A percentile compares a stretch with the other conserved stretches of the same genome.
phyloP scores from a whole-genome alignment of 225 moss, liverwort and hornwort species.

The Polytrichum formosum region DNA sequence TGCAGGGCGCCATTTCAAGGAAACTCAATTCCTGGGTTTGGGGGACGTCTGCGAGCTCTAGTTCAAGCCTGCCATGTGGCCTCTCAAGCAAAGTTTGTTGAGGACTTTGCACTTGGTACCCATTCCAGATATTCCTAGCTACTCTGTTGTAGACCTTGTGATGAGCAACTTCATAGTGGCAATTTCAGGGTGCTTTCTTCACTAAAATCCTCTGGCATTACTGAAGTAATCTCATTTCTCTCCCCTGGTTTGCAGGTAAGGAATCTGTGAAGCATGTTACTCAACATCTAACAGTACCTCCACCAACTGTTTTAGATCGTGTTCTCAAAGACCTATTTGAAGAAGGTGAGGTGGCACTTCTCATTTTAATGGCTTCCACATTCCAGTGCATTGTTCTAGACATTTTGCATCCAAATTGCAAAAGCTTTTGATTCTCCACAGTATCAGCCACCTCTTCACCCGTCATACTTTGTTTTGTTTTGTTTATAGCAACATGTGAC shows the following conservation, averaged over 20 bases:
- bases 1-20: slow-evolving; percentile 41
- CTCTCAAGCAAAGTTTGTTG: slow-evolving; percentile 80
- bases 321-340: slow-evolving; percentile 92
- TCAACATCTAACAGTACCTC: slow-evolving; percentile 73
- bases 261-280: slow-evolving; percentile 70
- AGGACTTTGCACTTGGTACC: slow-evolving; percentile 87
- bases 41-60: slow-evolving; percentile 76
- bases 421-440: too few species aligned
- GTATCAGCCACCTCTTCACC: too few species aligned
- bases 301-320: slow-evolving; percentile 81
- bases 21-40: slow-evolving; percentile 56
- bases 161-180: not conserved
- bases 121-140: slow-evolving; percentile 24
- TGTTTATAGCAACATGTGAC: too few species aligned
- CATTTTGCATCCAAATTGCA: too few species aligned
- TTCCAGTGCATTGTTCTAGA: too few species aligned
- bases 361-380: too few species aligned
- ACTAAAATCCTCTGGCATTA: not conserved
- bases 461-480: too few species aligned
- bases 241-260: slow-evolving; percentile 41
- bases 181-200: not conserved
- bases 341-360: slow-evolving; percentile 44
- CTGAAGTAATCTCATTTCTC: too few species aligned
- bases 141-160: slow-evolving; percentile 19
- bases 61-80: slow-evolving; percentile 78